Conservation (phyloP, 2,329 filamentous ascomycete genomes). For the Zasmidium cellare region DNA sequence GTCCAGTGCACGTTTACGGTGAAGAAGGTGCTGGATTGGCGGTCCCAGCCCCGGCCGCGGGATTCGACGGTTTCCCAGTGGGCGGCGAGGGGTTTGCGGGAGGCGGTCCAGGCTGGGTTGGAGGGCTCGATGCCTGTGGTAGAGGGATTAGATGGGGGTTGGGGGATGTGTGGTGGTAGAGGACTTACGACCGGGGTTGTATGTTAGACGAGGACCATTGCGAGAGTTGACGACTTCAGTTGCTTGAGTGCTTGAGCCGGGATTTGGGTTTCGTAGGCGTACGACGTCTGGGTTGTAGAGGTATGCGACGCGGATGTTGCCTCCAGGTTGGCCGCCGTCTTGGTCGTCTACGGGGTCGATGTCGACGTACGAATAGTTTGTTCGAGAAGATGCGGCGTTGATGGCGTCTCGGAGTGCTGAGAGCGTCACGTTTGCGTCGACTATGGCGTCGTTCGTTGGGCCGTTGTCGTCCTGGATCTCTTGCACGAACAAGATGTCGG, state of each 20-base stretch:
- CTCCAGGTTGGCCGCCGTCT: conserved; percentile 67
- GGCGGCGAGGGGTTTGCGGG: conserved; percentile 67
- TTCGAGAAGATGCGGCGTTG: conserved; percentile 45
- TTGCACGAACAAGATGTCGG: conserved; percentile 68
- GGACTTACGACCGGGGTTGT: conserved; percentile 63
- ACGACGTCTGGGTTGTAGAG: conserved; percentile 64
- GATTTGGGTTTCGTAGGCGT: conserved; percentile 59
- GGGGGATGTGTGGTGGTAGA: neutral
- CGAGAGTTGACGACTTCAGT: conserved; percentile 55
- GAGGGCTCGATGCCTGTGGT: conserved; percentile 55
- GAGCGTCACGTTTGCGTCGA: conserved; percentile 60
- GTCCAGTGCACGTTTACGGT: conserved; percentile 71
- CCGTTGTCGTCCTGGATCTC: conserved; percentile 71
- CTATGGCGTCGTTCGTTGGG: conserved; percentile 59
- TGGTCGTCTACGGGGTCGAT: conserved; percentile 60
- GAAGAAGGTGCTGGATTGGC: conserved; percentile 57
- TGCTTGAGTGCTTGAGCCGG: conserved; percentile 55
- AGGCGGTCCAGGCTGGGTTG: conserved; percentile 60
- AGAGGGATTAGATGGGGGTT: neutral
- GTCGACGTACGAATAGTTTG: conserved; percentile 60
- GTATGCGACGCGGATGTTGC: conserved; percentile 71
- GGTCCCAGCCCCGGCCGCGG: conserved; percentile 24
- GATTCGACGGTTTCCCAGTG: conserved; percentile 62
- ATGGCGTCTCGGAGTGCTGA: conserved; percentile 57
- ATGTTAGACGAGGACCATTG: conserved; percentile 58